Percentiles rank a stretch among this genome's conserved stretches.
phyloP scores from a whole-genome alignment of 345 rosid genomes.

The Heritiera fomes region DNA sequence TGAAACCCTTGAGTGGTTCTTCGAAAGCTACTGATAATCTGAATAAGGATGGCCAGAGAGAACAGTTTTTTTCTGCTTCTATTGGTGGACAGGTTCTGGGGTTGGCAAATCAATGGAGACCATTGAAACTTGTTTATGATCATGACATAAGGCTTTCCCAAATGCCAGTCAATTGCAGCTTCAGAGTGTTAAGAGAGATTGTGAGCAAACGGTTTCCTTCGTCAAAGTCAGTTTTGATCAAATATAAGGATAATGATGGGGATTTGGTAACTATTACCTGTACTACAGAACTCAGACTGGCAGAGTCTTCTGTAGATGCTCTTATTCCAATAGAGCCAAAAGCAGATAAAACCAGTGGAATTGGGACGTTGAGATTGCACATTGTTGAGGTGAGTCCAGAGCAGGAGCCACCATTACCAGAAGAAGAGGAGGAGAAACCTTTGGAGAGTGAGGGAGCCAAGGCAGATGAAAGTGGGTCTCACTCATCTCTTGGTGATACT shows the following conservation, averaged over 20 bases:
- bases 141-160: constrained; percentile 88
- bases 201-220: constrained; percentile 78
- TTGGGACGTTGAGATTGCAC: constrained; percentile 83
- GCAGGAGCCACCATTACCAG: constrained; percentile 77
- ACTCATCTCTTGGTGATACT: constrained; percentile 53
- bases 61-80: constrained; percentile 33
- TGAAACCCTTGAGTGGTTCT: constrained; percentile 58
- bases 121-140: constrained; percentile 84
- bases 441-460: constrained; percentile 52
- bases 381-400: constrained; percentile 89
- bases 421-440: constrained; percentile 79
- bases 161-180: constrained; percentile 85
- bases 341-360: constrained; percentile 44
- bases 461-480: constrained; percentile 56
- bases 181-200: constrained; percentile 74
- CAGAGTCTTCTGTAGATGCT: constrained; percentile 67
- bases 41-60: constrained; percentile 34
- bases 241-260: constrained; percentile 87
- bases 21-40: constrained; percentile 38
- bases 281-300: constrained; percentile 73
- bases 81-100: constrained; percentile 34
- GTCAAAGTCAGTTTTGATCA: constrained; percentile 80
- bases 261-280: constrained; percentile 89
- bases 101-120: constrained; percentile 56
- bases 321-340: constrained; percentile 59